phyloP scores from a whole-genome alignment of 1,284 basidiomycete species.

The Ceratobasidium sp. region DNA sequence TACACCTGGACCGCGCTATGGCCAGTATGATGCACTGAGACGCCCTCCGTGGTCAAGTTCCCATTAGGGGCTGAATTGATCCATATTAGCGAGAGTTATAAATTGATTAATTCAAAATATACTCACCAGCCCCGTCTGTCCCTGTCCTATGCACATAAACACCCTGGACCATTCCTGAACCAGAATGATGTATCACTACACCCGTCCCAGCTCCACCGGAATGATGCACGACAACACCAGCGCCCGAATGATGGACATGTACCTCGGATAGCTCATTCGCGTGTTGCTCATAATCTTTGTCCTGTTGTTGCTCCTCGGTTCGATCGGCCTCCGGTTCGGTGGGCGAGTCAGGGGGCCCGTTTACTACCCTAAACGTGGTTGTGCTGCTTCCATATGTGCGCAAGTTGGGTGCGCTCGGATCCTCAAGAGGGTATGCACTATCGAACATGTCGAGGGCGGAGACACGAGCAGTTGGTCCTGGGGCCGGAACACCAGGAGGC shows the following conservation, averaged over 20 bases:
- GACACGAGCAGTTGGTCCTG: not conserved
- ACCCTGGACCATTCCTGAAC: slow-evolving; percentile 24
- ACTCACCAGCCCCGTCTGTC: slow-evolving; percentile 8
- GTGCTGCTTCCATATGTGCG: not conserved
- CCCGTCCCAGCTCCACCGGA: slow-evolving; percentile 17
- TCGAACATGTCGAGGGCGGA: not conserved
- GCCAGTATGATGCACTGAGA: slow-evolving; percentile 34
- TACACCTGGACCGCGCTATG: slow-evolving; percentile 34
- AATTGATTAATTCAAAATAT: not conserved
- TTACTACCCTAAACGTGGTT: not conserved
- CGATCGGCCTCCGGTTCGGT: not conserved
- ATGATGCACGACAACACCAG: slow-evolving; percentile 32
- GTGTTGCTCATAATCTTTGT: slow-evolving; percentile 6
- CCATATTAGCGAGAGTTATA: not conserved
- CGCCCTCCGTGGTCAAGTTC: not conserved
- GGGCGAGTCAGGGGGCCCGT: not conserved
- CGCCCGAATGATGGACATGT: slow-evolving; percentile 27
- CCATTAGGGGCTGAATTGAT: not conserved
- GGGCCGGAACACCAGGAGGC: not conserved
- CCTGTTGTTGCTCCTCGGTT: not conserved
- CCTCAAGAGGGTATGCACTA: not conserved
- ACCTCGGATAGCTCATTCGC: slow-evolving; percentile 26
- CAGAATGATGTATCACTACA: slow-evolving; percentile 33
- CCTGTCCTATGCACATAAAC: slow-evolving; percentile 15
- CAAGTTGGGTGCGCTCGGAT: not conserved